A percentile compares a stretch with the other conserved stretches of the same genome.
Evolutionary conservation across 2,329 filamentous ascomycete genomes (phyloP).

Genomic region (Thielaviopsis populi): DNA sequence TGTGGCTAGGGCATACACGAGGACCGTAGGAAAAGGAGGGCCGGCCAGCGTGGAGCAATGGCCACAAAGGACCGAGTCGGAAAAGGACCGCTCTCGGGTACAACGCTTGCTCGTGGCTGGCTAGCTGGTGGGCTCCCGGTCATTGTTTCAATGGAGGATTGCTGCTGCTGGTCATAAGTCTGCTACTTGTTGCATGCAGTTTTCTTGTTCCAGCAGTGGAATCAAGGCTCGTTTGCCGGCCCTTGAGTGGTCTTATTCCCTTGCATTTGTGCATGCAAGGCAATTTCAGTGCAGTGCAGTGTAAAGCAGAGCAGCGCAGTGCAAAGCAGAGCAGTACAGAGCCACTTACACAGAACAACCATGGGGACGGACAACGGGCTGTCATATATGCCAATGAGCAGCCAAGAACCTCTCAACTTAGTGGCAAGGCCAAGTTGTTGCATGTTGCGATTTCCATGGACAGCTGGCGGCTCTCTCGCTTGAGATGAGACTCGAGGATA

Average conservation of each 20-base stretch:
- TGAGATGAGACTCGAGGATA: neutral
- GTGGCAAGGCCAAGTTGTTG: neutral
- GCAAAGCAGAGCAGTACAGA: neutral
- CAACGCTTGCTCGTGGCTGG: neutral
- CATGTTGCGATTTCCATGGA: neutral
- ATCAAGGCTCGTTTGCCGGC: neutral
- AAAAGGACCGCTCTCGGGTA: conserved; percentile 1
- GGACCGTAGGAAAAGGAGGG: too few relatives aligned
- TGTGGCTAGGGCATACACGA: too few relatives aligned
- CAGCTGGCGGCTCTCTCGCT: neutral
- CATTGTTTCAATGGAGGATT: neutral
- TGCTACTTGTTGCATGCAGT: neutral
- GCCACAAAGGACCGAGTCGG: neutral
- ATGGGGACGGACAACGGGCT: neutral
- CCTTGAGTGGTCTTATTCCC: neutral
- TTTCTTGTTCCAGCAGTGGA: neutral
- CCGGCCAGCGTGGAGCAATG: neutral
- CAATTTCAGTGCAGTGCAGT: neutral
- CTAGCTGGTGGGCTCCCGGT: neutral
- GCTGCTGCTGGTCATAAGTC: neutral
- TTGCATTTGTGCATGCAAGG: neutral
- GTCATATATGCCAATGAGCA: neutral
- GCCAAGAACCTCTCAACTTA: neutral
- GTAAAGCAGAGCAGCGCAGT: too few relatives aligned
- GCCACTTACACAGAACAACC: neutral